These are phyloP conservation scores for Ascochyta koolunga DNA, from an alignment of 2,329 filamentous ascomycete species.

Conservation along the genomic window DNA sequence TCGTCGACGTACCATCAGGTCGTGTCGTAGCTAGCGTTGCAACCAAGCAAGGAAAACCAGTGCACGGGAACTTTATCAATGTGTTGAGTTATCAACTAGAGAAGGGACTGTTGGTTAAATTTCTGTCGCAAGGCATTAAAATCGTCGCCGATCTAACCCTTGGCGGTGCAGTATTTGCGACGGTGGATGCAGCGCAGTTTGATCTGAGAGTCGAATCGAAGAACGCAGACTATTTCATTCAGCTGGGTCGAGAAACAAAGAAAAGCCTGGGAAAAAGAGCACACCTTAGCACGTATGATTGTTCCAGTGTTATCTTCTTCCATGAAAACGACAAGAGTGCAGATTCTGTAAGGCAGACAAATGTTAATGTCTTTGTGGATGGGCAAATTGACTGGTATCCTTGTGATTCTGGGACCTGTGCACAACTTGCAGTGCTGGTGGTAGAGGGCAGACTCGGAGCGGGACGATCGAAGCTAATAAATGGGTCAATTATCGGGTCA, in stretches of 20 bases:
- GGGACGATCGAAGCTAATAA: slow-evolving; percentile 11
- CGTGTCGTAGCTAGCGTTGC: slow-evolving; percentile 8
- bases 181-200: slow-evolving; percentile 11
- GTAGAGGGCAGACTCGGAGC: slow-evolving; percentile 10
- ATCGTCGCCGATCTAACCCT: slow-evolving; percentile 1
- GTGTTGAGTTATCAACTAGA: slow-evolving; percentile 11
- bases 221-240: slow-evolving; percentile 1
- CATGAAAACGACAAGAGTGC: slow-evolving; percentile 1
- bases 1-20: slow-evolving; percentile 19
- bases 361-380: slow-evolving; percentile 18
- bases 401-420: slow-evolving; percentile 20
- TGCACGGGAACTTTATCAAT: slow-evolving; percentile 18
- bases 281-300: slow-evolving; percentile 11
- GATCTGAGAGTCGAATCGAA: slow-evolving; percentile 6
- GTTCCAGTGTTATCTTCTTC: slow-evolving; percentile 17
- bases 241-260: slow-evolving; percentile 13
- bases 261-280: slow-evolving; percentile 3
- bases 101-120: not conserved
- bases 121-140: not conserved
- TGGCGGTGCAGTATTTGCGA: slow-evolving; percentile 14
- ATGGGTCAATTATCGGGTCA: slow-evolving; percentile 24
- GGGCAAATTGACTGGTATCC: slow-evolving; percentile 19
- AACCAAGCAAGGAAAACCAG: slow-evolving; percentile 3
- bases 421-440: slow-evolving; percentile 13
- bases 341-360: slow-evolving; percentile 7